Conservation (phyloP, 179 eudicot genomes). For the Dionaea muscipula region DNA sequence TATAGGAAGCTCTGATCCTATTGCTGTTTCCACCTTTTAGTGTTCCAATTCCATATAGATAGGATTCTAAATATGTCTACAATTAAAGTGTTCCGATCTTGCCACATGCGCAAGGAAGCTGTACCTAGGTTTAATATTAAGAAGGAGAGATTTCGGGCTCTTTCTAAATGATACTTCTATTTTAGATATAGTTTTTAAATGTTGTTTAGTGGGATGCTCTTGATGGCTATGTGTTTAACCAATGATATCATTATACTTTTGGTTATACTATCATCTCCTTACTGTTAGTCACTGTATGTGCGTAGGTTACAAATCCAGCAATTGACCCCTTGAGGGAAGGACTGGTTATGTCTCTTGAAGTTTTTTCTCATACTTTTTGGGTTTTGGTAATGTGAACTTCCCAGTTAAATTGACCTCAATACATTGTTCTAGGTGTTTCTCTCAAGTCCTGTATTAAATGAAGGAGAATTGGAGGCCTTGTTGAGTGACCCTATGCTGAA, state of each 20-base stretch:
- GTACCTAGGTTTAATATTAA: too few species aligned
- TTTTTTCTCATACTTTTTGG: constrained; percentile 11
- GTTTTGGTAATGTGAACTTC: not conserved
- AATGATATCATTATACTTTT: not conserved
- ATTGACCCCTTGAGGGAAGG: constrained; percentile 99
- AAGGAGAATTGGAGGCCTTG: constrained; percentile 75
- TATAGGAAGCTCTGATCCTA: not conserved
- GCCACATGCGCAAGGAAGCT: too few species aligned
- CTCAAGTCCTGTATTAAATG: constrained; percentile 86
- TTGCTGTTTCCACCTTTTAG: not conserved
- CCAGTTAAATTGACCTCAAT: constrained; percentile 1
- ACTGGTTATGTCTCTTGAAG: constrained; percentile 95
- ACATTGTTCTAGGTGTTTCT: constrained; percentile 53
- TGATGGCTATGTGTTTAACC: too few species aligned
- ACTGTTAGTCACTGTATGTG: constrained; percentile 2
- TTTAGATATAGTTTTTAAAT: too few species aligned
- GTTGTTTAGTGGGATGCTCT: too few species aligned
- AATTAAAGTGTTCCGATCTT: too few species aligned
- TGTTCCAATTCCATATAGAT: not conserved
- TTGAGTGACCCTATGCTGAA: constrained; percentile 59
- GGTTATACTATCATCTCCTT: not conserved
- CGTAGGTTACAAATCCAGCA: constrained; percentile 92
- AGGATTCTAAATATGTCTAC: too few species aligned
- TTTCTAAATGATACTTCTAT: too few species aligned
- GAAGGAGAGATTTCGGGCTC: too few species aligned